Evolutionary conservation across 192 early-diverging fungal species (phyloP).

Genomic region (Mycoemilia scoparia): DNA sequence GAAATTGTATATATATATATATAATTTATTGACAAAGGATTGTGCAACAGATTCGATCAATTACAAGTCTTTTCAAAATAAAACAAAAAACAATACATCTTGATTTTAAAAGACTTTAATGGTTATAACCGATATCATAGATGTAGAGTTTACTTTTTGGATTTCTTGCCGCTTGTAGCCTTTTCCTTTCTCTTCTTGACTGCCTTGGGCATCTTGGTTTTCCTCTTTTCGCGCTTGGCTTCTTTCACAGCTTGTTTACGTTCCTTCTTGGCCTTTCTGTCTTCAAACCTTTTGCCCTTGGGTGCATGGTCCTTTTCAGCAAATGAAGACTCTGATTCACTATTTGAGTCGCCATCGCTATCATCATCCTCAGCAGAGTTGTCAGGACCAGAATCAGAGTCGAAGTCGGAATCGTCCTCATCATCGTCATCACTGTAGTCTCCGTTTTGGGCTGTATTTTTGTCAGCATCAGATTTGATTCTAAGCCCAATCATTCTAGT

Average conservation of each 20-base stretch:
- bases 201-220: slow-evolving; percentile 86
- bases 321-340: no score
- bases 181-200: slow-evolving; percentile 91
- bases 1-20: no score
- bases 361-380: slow-evolving; percentile 17
- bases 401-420: slow-evolving; percentile 1
- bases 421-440: slow-evolving; percentile 7
- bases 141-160: slow-evolving; percentile 16
- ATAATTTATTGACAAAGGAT: no score
- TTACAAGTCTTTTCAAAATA: no score
- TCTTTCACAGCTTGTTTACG: slow-evolving; percentile 79
- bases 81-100: no score
- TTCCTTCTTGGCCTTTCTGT: slow-evolving; percentile 76
- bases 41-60: no score
- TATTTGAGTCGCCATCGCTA: slow-evolving; percentile 19
- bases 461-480: slow-evolving; percentile 11
- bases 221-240: slow-evolving; percentile 75
- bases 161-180: slow-evolving; percentile 38
- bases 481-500: slow-evolving; percentile 33
- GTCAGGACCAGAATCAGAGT: slow-evolving; percentile 10
- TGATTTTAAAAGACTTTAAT: background rate
- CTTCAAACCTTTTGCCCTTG: slow-evolving; percentile 58
- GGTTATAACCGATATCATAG: background rate
- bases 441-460: slow-evolving; percentile 10
- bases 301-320: slow-evolving; percentile 5